Percentiles rank a stretch among this genome's conserved stretches.
phyloP scores from a whole-genome alignment of 371 early-diverging fungal species.

The Smittium culicis region DNA sequence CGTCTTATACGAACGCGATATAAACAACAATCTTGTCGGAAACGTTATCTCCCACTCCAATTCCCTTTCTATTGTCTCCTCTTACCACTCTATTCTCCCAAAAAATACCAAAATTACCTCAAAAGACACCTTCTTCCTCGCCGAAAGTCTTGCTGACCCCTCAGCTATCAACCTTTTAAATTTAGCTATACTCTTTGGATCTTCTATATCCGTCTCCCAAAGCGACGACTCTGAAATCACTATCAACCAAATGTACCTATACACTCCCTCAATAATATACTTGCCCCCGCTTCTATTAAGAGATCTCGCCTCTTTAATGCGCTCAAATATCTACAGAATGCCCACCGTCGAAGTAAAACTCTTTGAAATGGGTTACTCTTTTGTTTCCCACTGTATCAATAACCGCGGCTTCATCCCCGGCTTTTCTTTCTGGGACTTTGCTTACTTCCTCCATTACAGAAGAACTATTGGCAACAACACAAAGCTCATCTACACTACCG shows the following conservation, averaged over 20 bases:
- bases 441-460: constrained; percentile 60
- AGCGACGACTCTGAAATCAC: constrained; percentile 22
- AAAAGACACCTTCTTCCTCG: constrained; percentile 31
- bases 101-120: constrained; percentile 22
- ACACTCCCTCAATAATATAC: constrained; percentile 21
- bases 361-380: constrained; percentile 18
- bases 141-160: constrained; percentile 19
- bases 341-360: constrained; percentile 21
- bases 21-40: constrained; percentile 11
- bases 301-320: constrained; percentile 27
- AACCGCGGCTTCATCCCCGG: constrained; percentile 26
- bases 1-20: constrained; percentile 17
- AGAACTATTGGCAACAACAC: constrained; percentile 78
- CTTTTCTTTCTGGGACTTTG: constrained; percentile 48
- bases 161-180: constrained; percentile 23
- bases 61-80: constrained; percentile 31
- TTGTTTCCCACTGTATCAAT: constrained; percentile 21
- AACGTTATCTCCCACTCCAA: constrained; percentile 32
- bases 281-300: constrained; percentile 16
- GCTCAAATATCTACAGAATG: constrained; percentile 19
- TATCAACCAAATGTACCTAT: constrained; percentile 13
- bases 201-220: constrained; percentile 18
- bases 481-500: constrained; percentile 38
- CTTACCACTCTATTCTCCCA: constrained; percentile 26
- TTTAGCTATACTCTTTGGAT: constrained; percentile 17